Percentiles rank a stretch among this genome's conserved stretches.
phyloP scores from a whole-genome alignment of 208 protist genomes.

The Acanthamoeba royreba region DNA sequence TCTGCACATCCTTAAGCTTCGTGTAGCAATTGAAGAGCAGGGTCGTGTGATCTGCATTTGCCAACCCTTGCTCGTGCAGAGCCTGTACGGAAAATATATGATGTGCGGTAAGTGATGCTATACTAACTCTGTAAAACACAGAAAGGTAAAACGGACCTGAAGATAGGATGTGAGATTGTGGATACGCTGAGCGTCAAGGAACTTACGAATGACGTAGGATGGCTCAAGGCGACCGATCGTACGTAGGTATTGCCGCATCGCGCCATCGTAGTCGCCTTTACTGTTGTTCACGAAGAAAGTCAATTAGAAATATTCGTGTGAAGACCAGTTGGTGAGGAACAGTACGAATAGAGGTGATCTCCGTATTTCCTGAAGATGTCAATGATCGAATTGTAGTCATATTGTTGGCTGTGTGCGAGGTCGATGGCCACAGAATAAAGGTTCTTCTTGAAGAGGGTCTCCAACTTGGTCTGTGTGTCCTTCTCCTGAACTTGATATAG shows the following conservation, averaged over 20 bases:
- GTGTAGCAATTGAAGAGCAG: conserved; percentile 96
- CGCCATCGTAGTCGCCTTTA: conserved; percentile 84
- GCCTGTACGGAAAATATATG: conserved; percentile 21
- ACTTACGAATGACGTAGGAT: conserved; percentile 95
- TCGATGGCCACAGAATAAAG: conserved; percentile 91
- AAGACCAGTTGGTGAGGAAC: neutral
- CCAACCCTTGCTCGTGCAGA: conserved; percentile 77
- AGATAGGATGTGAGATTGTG: conserved; percentile 92
- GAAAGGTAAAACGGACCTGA: conserved; percentile 71
- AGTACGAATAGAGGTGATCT: conserved; percentile 88
- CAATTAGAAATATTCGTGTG: neutral
- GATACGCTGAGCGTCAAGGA: conserved; percentile 91
- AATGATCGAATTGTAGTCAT: conserved; percentile 76
- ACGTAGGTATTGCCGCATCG: conserved; percentile 91
- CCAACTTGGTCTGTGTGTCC: conserved; percentile 90
- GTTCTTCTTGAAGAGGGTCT: conserved; percentile 94
- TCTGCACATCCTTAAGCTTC: conserved; percentile 88
- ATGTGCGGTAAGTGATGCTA: neutral
- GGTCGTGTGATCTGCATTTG: conserved; percentile 93
- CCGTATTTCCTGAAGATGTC: conserved; percentile 91
- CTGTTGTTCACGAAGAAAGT: neutral
- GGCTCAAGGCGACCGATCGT: conserved; percentile 94
- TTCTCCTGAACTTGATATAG: conserved; percentile 86
- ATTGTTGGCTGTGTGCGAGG: conserved; percentile 84
- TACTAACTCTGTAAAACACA: conserved; percentile 74